phyloP scores from a whole-genome alignment of 257 asterid species.

The Petunia axillaris region DNA sequence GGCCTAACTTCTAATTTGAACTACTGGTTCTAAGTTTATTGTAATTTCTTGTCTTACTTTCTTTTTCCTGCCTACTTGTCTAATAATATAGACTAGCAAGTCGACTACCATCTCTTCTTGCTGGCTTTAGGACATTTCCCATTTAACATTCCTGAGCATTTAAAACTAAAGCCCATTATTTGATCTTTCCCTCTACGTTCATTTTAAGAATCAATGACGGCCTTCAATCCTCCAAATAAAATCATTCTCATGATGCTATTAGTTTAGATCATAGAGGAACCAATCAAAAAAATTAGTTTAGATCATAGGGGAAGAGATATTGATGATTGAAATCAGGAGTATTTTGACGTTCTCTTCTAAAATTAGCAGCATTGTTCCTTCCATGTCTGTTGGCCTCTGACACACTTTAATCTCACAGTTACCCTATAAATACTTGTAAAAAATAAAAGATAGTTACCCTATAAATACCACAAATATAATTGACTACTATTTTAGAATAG shows the following conservation, averaged over 20 bases:
- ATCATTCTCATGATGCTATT: no score
- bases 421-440: not conserved
- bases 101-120: constrained; percentile 14
- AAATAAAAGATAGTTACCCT: constrained; percentile 9
- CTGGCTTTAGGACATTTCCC: not conserved
- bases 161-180: constrained; percentile 9
- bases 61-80: constrained; percentile 1
- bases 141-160: not conserved
- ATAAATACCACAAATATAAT: constrained; percentile 9
- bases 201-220: no score
- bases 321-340: no score
- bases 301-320: no score
- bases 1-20: constrained; percentile 3
- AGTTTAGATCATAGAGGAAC: no score
- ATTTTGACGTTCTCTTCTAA: no score
- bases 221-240: no score
- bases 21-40: not conserved
- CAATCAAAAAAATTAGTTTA: no score
- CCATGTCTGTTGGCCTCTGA: no score
- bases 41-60: constrained; percentile 5
- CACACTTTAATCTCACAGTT: no score
- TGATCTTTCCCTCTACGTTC: not conserved
- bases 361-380: no score
- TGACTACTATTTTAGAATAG: not conserved
- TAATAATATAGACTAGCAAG: not conserved